Conservation (phyloP, 257 asterid genomes). For the Solanum bulbocastanum region DNA sequence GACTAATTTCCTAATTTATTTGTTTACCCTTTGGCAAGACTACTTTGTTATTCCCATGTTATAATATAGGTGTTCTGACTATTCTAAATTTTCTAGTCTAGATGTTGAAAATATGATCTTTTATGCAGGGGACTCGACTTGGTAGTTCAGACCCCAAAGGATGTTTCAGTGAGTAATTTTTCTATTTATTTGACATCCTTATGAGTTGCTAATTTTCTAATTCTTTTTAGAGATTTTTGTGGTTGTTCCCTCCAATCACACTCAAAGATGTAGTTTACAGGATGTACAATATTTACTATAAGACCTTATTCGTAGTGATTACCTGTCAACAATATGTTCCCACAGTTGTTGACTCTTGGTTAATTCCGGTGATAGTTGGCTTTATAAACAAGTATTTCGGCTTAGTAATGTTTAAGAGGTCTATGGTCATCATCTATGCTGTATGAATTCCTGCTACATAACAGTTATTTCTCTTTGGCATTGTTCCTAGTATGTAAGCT, state of each 20-base stretch:
- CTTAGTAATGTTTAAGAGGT: neutral
- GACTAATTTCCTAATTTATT: neutral
- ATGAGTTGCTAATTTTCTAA: neutral
- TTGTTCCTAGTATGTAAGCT: neutral
- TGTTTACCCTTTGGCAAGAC: neutral
- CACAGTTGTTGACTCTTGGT: neutral
- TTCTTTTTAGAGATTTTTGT: neutral
- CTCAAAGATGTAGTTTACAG: neutral
- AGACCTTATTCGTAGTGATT: neutral
- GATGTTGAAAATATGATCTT: neutral
- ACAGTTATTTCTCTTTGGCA: neutral
- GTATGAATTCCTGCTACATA: neutral
- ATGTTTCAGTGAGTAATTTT: conserved; percentile 79
- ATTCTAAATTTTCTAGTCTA: neutral
- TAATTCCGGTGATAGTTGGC: neutral
- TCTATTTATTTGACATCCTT: conserved; percentile 4
- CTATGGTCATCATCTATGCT: neutral
- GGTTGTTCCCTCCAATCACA: neutral
- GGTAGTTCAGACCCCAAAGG: conserved; percentile 99
- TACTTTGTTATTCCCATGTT: neutral
- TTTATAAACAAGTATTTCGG: neutral
- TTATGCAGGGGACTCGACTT: conserved; percentile 90
- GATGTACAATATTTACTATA: neutral
- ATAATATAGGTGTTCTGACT: neutral
- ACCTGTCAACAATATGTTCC: neutral